phyloP scores from a whole-genome alignment of 2,329 filamentous ascomycete species.

The Fusarium graminum region DNA sequence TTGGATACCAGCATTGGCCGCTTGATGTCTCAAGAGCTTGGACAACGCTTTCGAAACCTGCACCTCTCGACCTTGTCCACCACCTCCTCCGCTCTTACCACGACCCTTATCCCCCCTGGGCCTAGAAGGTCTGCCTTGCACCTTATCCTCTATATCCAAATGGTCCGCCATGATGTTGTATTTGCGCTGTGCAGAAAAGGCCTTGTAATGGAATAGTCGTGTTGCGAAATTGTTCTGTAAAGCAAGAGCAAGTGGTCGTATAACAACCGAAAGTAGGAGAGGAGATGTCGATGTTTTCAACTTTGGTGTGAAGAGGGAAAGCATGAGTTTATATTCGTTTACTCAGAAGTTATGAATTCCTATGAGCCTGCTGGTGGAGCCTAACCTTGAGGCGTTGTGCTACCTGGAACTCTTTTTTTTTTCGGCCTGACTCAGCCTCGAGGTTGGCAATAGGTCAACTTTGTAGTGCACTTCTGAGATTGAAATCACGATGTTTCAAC shows the following conservation, averaged over 20 bases:
- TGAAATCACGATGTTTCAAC: not conserved
- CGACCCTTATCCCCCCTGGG: constrained; percentile 43
- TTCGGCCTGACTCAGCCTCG: constrained; percentile 47
- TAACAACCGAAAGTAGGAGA: not conserved
- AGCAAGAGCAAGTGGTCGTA: not conserved
- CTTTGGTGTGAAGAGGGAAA: constrained; percentile 6
- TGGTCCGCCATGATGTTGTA: constrained; percentile 40
- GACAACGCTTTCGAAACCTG: constrained; percentile 68
- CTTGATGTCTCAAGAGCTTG: constrained; percentile 68
- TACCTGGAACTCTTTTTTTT: constrained; percentile 7
- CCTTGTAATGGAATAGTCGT: not conserved
- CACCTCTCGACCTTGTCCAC: constrained; percentile 58
- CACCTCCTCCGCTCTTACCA: constrained; percentile 48
- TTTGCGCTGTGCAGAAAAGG: constrained; percentile 8
- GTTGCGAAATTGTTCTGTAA: not conserved
- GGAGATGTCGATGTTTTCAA: not conserved
- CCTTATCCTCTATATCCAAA: constrained; percentile 44
- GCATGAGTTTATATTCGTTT: constrained; percentile 13
- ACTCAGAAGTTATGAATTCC: constrained; percentile 7
- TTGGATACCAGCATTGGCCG: constrained; percentile 66
- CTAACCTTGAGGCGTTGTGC: not conserved
- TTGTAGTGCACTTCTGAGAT: not conserved
- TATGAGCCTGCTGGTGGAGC: constrained; percentile 14
- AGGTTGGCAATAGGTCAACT: not conserved
- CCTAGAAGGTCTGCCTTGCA: constrained; percentile 42